Conservation (phyloP, 208 protist genomes). For the Trypanosoma vivax region DNA sequence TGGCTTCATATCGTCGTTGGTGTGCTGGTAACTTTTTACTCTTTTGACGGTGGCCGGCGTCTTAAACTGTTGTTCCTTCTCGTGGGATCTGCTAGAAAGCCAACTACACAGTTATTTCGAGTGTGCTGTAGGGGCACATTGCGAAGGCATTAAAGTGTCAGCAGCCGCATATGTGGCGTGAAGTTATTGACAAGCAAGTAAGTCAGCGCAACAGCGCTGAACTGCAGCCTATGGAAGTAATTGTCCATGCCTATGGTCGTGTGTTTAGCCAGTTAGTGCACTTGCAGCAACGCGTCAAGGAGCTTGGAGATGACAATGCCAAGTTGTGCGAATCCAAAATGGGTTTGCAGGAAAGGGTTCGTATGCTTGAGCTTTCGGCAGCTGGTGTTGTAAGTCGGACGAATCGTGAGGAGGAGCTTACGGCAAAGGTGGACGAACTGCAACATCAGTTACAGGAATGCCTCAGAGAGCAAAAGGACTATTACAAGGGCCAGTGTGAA, state of each 20-base stretch:
- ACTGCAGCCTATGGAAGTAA: conserved; percentile 32
- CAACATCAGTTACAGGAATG: conserved; percentile 38
- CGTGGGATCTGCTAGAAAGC: too few species aligned
- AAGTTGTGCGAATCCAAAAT: conserved; percentile 27
- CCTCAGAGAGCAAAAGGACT: conserved; percentile 41
- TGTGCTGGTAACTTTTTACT: too few species aligned
- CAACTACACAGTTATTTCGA: too few species aligned
- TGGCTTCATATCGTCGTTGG: too few species aligned
- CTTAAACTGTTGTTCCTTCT: too few species aligned
- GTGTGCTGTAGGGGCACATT: too few species aligned
- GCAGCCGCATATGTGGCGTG: too few species aligned
- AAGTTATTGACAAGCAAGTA: conserved; percentile 33
- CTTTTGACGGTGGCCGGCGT: too few species aligned
- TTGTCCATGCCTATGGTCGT: conserved; percentile 37
- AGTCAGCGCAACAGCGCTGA: conserved; percentile 48
- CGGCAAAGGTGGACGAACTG: conserved; percentile 33
- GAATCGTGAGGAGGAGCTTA: conserved; percentile 38
- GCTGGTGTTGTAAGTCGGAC: conserved; percentile 33
- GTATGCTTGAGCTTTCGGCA: conserved; percentile 36
- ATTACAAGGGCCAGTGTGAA: conserved; percentile 43
- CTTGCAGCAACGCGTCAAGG: conserved; percentile 23
- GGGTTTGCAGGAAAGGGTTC: conserved; percentile 30
- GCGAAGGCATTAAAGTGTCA: too few species aligned
- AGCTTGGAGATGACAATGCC: conserved; percentile 27
- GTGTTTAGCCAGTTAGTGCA: conserved; percentile 30